Evolutionary conservation across 2,329 filamentous ascomycete species (phyloP).

Genomic region (Fusarium torreyae): DNA sequence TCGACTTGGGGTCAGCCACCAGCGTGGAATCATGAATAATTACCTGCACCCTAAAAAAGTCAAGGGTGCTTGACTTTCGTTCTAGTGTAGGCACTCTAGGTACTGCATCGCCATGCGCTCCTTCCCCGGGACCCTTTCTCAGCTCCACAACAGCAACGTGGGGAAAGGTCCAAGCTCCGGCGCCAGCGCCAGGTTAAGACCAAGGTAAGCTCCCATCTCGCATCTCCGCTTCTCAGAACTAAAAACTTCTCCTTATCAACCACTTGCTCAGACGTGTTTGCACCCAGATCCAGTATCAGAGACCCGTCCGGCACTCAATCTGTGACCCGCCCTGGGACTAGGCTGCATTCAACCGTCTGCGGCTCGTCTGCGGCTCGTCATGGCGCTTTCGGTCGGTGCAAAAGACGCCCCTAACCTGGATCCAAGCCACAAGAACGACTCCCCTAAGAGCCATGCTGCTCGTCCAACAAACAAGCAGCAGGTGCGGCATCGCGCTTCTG

Average conservation of each 20-base stretch:
- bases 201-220: slow-evolving; percentile 13
- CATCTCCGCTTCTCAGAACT: slow-evolving; percentile 34
- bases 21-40: background rate
- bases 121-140: slow-evolving; percentile 3
- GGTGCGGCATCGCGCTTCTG: slow-evolving; percentile 64
- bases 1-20: background rate
- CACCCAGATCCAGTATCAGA: background rate
- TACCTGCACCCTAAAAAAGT: background rate
- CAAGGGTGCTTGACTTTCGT: background rate
- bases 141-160: slow-evolving; percentile 27
- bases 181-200: slow-evolving; percentile 8
- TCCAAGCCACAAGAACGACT: slow-evolving; percentile 54
- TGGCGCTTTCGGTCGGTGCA: slow-evolving; percentile 35
- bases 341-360: background rate
- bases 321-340: slow-evolving; percentile 1
- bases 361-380: slow-evolving; percentile 14
- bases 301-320: slow-evolving; percentile 4
- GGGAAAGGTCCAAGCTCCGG: slow-evolving; percentile 41
- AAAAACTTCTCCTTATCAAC: slow-evolving; percentile 35
- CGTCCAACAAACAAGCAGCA: slow-evolving; percentile 55
- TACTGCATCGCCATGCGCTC: background rate
- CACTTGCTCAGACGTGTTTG: background rate
- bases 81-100: too few species aligned
- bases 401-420: slow-evolving; percentile 42
- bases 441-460: slow-evolving; percentile 47